Base-by-base conservation (phyloP, 2,329 filamentous ascomycete genomes). In the Akanthomyces uredinophilus region DNA sequence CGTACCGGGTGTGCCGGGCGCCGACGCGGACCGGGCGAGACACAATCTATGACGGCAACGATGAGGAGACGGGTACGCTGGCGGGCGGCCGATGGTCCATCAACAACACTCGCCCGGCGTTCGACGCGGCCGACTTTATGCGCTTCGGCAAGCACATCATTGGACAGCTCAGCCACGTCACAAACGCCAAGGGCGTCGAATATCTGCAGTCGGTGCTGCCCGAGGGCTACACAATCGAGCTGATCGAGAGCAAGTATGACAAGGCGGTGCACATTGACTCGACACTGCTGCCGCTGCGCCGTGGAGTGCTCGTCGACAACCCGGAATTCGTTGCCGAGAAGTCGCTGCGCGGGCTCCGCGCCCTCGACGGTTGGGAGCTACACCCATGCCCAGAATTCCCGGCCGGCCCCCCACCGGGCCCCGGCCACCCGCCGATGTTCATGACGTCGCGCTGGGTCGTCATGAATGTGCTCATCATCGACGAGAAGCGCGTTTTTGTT, bases 211-310 rank as follows among this genome's bases (percentile, higher is more conserved):
- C 24, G 3, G 32, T 32, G 3, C 27, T 52, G 24, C 39, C 8
- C 6, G 13, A 43, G 18, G 39, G 39, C 16, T 43, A 43, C 8
- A 16, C 14, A 7, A 16, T 43, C 39, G 39, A 43, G 39, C 39
- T 43, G 16, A 18, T 43, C 4, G 18, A 43, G 39, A 16, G 5
- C 14, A 43, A 43, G 16, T 18, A 14, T 7, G 4, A 14, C 46
- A n/a, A n/a, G n/a, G 70, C 50, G 70, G 70, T 43, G 3, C 39
- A 43, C 2, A 43, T 43, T 5, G 39, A 43, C 39, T n/a, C 39
- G 8, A 43, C 39, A 5, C 4, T 43, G 16, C 39, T 43, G 39
- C 39, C 39, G 39, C 13, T 43, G 16, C 16, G 39, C 4, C 14
- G 18, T 2, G 39, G 39, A 14, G 16, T 43, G 39, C 4, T 43